These are phyloP conservation scores for Fragaria nilgerrensis DNA, from an alignment of 306 rosid species.

Conservation along the genomic window DNA sequence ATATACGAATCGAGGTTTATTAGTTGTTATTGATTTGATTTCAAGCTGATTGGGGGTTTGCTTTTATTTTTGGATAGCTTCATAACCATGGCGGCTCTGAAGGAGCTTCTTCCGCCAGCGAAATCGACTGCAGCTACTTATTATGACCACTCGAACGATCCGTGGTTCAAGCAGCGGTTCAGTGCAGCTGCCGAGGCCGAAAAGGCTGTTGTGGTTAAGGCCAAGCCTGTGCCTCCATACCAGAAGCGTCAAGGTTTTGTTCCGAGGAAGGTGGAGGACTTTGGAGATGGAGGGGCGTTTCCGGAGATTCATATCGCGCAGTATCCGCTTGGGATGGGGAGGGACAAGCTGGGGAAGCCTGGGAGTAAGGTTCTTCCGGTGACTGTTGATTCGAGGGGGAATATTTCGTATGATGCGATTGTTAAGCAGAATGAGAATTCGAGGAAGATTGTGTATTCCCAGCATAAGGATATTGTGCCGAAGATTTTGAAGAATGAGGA, in stretches of 20 bases:
- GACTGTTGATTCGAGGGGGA: constrained; percentile 75
- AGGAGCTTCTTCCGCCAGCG: constrained; percentile 68
- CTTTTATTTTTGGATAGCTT: background rate
- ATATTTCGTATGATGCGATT: constrained; percentile 82
- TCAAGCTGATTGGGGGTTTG: background rate
- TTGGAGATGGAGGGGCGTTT: constrained; percentile 88
- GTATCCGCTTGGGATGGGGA: constrained; percentile 88
- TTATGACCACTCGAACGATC: constrained; percentile 79
- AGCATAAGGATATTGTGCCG: constrained; percentile 70
- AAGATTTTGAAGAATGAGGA: constrained; percentile 61
- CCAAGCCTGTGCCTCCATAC: constrained; percentile 66
- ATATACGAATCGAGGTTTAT: background rate
- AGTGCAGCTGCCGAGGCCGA: constrained; percentile 57
- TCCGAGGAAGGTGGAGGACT: constrained; percentile 78
- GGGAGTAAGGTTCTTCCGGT: constrained; percentile 75
- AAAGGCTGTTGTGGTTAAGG: constrained; percentile 39
- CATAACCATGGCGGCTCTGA: constrained; percentile 57
- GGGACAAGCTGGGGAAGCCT: constrained; percentile 51
- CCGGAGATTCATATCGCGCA: constrained; percentile 91
- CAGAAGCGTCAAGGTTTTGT: constrained; percentile 72
- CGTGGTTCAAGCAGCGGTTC: constrained; percentile 89
- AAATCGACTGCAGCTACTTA: constrained; percentile 54
- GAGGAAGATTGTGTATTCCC: constrained; percentile 71
- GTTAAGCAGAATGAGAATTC: constrained; percentile 84
- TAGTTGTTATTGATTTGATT: background rate